Base-by-base conservation (phyloP, 768 basidiomycete species). In the Amanita rubescens region DNA sequence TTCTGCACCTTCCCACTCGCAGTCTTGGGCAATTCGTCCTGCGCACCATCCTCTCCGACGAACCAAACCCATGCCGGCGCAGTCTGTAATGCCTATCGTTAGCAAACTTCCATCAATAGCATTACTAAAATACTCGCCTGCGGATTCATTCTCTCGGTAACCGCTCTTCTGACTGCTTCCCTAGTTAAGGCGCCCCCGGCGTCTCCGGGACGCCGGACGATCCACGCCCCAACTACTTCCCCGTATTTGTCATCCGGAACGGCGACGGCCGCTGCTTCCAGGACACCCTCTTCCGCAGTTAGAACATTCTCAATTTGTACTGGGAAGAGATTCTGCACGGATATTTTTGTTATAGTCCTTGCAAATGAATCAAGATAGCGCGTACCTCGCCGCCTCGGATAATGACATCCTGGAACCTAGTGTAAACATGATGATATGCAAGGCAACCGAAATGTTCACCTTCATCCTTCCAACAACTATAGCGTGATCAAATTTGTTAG, bases 1-100 rank as follows among this genome's bases (percentile, higher is more conserved):
- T 92, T 93, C 83, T 81, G 80, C 39, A 93, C 82, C 65, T 93
- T 93, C 37, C 90, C 90, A 58, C 89, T 92, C 12, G 86, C 89
- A 9, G 90, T 93, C 72, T 88, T 90, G 0, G 90, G 90, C 7
- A 91, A 63, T 57, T 88, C 84, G 8, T 62, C 65, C 7, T 73
- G 69, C 2, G 66, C 67, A 1, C 77, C 79, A 42, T 84, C 85
- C 59, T 89, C 85, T 12, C 82, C 84, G 1, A 87, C 57, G 57
- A 90, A 90, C 86, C 89, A 93, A 3, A 92, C 81, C 87, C 88
- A 92, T 8, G 75, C 71, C 0, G 90, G 90, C 1, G 83, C 79
- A 65, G 87, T 89, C 88, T 91, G 60, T 4, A 52, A 25, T 9
- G 17, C 20, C 14, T 35, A 32, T 58, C 12, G 15, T 37, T 1